Evolutionary conservation across 345 rosid species (phyloP).

Genomic region (Pistacia vera): DNA sequence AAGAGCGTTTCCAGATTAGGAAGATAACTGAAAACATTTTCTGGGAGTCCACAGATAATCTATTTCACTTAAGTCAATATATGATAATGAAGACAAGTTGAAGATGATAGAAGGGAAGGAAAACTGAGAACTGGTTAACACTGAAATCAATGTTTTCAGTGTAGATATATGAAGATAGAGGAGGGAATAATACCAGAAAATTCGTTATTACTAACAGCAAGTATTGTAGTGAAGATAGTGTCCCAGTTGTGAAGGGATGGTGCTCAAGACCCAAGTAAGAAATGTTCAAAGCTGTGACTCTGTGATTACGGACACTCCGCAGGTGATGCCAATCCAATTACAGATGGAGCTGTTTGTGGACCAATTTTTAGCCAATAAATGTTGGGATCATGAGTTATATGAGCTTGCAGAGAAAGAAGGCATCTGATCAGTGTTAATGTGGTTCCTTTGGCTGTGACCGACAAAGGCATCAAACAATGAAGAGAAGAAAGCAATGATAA

Average conservation of each 20-base stretch:
- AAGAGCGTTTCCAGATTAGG: neutral
- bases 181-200: constrained; percentile 4
- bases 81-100: neutral
- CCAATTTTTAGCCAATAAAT: neutral
- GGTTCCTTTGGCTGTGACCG: neutral
- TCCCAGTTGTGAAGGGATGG: constrained; percentile 9
- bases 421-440: neutral
- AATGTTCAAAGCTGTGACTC: constrained; percentile 16
- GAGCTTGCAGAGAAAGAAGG: constrained; percentile 4
- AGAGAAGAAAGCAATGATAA: neutral
- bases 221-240: neutral
- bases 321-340: constrained; percentile 2
- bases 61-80: neutral
- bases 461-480: neutral
- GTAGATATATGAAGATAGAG: neutral
- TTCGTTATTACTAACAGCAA: constrained; percentile 2
- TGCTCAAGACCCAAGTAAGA: constrained; percentile 9
- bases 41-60: neutral
- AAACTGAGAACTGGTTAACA: neutral
- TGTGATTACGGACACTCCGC: constrained; percentile 1
- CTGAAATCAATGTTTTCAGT: neutral
- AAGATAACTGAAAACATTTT: neutral
- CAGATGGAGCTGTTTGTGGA: neutral
- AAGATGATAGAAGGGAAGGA: neutral
- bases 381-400: neutral